phyloP scores from a whole-genome alignment of 2,329 filamentous ascomycete species.

The Ramularia endophylla region DNA sequence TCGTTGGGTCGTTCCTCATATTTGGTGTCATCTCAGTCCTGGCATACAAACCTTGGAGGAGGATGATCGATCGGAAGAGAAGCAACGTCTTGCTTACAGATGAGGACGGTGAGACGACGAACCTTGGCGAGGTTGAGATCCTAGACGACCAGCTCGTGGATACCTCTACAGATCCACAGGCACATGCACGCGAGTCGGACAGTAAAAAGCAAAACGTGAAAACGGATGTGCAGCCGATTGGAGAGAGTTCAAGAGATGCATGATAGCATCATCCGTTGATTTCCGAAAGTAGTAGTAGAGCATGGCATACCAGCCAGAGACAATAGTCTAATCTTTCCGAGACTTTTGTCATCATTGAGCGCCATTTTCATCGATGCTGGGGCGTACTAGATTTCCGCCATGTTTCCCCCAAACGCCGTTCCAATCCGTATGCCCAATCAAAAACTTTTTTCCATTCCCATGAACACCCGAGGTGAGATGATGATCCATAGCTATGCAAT shows the following conservation, averaged over 20 bases:
- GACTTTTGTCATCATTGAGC: background rate
- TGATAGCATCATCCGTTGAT: no score
- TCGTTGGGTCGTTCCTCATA: slow-evolving; percentile 78
- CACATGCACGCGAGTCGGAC: slow-evolving; percentile 4
- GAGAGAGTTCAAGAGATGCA: slow-evolving; percentile 8
- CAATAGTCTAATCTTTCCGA: background rate
- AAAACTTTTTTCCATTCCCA: slow-evolving; percentile 1
- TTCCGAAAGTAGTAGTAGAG: no score
- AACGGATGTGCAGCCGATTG: slow-evolving; percentile 9
- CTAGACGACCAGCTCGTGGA: slow-evolving; percentile 12
- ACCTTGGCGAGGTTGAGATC: slow-evolving; percentile 8
- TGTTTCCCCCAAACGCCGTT: slow-evolving; percentile 3
- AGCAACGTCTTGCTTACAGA: slow-evolving; percentile 1
- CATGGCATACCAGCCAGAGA: background rate
- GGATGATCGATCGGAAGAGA: slow-evolving; percentile 43
- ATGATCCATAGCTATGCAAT: no score
- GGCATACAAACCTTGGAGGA: slow-evolving; percentile 74
- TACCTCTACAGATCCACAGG: slow-evolving; percentile 2
- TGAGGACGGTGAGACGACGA: slow-evolving; percentile 3
- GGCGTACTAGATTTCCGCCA: slow-evolving; percentile 13
- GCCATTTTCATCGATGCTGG: background rate
- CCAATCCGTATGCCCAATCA: background rate
- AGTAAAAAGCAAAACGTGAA: slow-evolving; percentile 9
- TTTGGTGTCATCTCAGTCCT: slow-evolving; percentile 69
- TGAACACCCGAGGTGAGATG: no score